Base-by-base conservation (phyloP, 164 flowering plant species). In the Warburgia ugandensis region DNA sequence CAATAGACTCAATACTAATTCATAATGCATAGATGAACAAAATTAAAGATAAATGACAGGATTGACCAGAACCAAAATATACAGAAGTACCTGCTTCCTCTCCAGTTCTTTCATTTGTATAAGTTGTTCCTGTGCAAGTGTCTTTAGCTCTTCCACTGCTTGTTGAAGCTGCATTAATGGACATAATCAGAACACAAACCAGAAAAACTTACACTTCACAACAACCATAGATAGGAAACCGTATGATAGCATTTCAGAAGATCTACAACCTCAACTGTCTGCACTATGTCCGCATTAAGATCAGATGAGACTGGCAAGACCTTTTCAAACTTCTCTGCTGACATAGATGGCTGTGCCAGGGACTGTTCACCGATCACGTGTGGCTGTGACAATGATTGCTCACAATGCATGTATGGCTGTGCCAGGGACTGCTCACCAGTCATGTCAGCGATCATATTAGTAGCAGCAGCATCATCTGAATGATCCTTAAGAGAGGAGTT, bases 1-100 rank as follows among this genome's bases (percentile, higher is more conserved):
- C n/a, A n/a, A n/a, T n/a, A n/a, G n/a, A n/a, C n/a, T n/a, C n/a
- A n/a, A n/a, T n/a, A n/a, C n/a, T n/a, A n/a, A n/a, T 22, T 37
- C 41, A 11, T 14, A 37, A 37, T 20, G 3, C 2, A 37, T 14
- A 37, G 1, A 37, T 16, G 17, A 20, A 37, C n/a, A 37, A 37
- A 37, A 20, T 16, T 20, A 42, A 2, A 11, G 45, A 42, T 16
- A 42, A 42, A 16, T 16, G 10, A 42, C 5, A 3, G n/a, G n/a
- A n/a, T n/a, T n/a, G n/a, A n/a, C n/a, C 20, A 11, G 11, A 8
- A 11, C 45, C 19, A 42, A 16, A 42, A 16, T n/a, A 19, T 22
- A 8, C 27, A 58, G 25, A 14, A 35, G 13, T 84, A 90, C 97
- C 95, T 80, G 76, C 62, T 78, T 82, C 50, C 67, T 62, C 69